phyloP scores from a whole-genome alignment of 257 asterid species.

The Osmanthus fragrans region DNA sequence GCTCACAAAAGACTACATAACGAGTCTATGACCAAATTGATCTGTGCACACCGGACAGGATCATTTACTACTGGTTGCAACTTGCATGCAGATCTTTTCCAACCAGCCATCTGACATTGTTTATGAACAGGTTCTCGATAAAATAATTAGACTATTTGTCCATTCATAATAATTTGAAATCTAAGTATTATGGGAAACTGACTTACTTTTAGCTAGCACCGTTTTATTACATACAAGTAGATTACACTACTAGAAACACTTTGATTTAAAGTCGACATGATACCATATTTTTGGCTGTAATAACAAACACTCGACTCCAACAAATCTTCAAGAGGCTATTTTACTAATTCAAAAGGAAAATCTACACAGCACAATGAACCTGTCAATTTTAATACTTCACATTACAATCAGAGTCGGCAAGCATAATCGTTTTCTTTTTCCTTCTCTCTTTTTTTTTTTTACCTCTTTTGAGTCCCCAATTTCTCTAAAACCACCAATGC shows the following conservation, averaged over 20 bases:
- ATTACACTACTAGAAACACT: not conserved
- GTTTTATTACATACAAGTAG: not conserved
- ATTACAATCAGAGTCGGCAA: not conserved
- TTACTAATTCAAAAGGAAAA: not conserved
- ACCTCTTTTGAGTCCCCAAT: not conserved
- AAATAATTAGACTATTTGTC: not conserved
- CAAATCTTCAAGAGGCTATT: not conserved
- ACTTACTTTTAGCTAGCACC: not conserved
- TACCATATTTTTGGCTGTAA: too few species aligned
- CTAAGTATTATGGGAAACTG: not conserved
- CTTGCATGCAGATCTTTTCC: not conserved
- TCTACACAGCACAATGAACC: not conserved
- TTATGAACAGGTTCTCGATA: not conserved
- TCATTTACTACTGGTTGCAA: not conserved
- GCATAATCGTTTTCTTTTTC: too few species aligned
- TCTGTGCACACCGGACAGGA: not conserved
- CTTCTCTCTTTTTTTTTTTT: too few species aligned
- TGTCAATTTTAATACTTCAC: not conserved
- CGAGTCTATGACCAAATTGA: not conserved
- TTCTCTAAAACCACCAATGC: not conserved
- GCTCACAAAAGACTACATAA: not conserved
- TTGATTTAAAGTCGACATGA: too few species aligned
- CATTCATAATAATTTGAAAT: not conserved
- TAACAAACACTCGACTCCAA: too few species aligned
- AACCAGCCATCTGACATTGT: not conserved